Evolutionary conservation across 2,329 filamentous ascomycete genomes (phyloP).

Genomic region (Kalmusia sp.): DNA sequence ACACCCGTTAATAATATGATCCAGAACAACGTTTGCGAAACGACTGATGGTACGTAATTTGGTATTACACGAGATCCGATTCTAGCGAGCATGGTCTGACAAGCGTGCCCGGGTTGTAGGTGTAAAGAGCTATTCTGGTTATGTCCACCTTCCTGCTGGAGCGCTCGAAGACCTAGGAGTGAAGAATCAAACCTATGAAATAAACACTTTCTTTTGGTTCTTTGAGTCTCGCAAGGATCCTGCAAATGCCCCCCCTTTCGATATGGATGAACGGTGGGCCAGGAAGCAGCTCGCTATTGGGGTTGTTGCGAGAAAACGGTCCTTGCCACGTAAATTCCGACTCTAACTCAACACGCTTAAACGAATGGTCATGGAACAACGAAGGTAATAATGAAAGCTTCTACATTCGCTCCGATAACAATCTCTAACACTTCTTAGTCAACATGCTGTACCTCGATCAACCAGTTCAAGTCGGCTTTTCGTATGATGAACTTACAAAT

Average conservation of each 20-base stretch:
- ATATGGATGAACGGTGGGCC: slow-evolving; percentile 70
- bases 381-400: slow-evolving; percentile 39
- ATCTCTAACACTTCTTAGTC: slow-evolving; percentile 23
- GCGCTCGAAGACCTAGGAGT: slow-evolving; percentile 46
- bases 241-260: slow-evolving; percentile 61
- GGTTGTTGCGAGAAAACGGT: slow-evolving; percentile 53
- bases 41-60: slow-evolving; percentile 46
- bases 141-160: slow-evolving; percentile 62
- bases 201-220: slow-evolving; percentile 71
- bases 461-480: slow-evolving; percentile 64
- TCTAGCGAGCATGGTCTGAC: not conserved
- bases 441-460: slow-evolving; percentile 70
- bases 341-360: slow-evolving; percentile 58
- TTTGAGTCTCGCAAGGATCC: slow-evolving; percentile 66
- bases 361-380: slow-evolving; percentile 69
- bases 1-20: not conserved
- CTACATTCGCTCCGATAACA: not conserved
- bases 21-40: slow-evolving; percentile 60
- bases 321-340: slow-evolving; percentile 63
- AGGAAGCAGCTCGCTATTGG: slow-evolving; percentile 53
- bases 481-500: slow-evolving; percentile 53
- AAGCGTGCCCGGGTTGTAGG: slow-evolving; percentile 25
- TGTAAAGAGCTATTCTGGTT: slow-evolving; percentile 66
- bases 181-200: slow-evolving; percentile 56
- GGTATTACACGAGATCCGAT: not conserved